Percentiles rank a stretch among this genome's conserved stretches.
Conservation (phyloP, 371 early-diverging fungal species). For the Coemansia sp. region DNA sequence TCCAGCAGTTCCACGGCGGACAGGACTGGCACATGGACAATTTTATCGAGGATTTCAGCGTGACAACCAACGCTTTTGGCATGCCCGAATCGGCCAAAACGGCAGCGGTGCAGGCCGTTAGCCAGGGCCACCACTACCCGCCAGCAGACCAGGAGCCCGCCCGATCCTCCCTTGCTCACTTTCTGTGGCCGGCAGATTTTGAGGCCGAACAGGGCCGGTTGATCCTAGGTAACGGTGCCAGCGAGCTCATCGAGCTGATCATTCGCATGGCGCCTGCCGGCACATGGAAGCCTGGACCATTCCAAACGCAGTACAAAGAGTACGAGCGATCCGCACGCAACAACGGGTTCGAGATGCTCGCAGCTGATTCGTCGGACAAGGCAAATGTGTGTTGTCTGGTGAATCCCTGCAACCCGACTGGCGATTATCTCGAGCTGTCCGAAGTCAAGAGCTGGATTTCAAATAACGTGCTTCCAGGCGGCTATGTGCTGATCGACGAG, state of each 20-base stretch:
- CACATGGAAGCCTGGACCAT: slow-evolving; percentile 79
- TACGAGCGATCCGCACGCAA: slow-evolving; percentile 81
- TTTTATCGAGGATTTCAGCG: slow-evolving; percentile 86
- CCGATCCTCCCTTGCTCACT: slow-evolving; percentile 73
- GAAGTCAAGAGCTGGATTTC: slow-evolving; percentile 68
- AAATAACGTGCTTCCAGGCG: slow-evolving; percentile 64
- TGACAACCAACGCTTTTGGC: slow-evolving; percentile 82
- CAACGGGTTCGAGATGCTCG: slow-evolving; percentile 64
- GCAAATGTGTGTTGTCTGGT: slow-evolving; percentile 74
- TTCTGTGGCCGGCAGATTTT: slow-evolving; percentile 67
- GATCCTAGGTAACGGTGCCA: slow-evolving; percentile 83
- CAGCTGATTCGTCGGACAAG: slow-evolving; percentile 49
- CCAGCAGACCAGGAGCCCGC: slow-evolving; percentile 89
- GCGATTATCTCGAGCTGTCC: slow-evolving; percentile 72
- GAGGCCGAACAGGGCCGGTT: slow-evolving; percentile 58
- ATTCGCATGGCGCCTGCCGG: slow-evolving; percentile 69
- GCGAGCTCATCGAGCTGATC: slow-evolving; percentile 82
- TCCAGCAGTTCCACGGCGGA: slow-evolving; percentile 85
- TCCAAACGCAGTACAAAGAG: slow-evolving; percentile 70
- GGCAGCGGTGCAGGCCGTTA: slow-evolving; percentile 69
- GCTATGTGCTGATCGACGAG: slow-evolving; percentile 79
- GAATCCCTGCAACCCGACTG: slow-evolving; percentile 87
- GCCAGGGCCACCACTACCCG: slow-evolving; percentile 79
- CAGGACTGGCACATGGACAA: slow-evolving; percentile 82
- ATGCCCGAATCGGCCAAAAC: slow-evolving; percentile 70